Base-by-base conservation (phyloP, 257 asterid genomes). In the Parsonsia alboflavescens region DNA sequence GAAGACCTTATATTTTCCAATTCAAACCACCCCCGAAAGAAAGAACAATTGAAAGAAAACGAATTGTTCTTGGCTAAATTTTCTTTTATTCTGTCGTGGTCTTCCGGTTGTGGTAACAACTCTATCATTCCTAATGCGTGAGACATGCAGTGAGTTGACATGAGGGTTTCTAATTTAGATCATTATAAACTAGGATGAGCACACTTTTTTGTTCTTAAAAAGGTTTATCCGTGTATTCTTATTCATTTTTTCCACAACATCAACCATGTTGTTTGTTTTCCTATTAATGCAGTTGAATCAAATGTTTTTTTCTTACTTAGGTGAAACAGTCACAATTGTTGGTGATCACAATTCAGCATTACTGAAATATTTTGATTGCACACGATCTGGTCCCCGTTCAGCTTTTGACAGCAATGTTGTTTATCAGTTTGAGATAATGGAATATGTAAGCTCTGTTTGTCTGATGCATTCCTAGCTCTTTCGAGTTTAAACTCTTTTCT, bases 351-450 rank as follows among this genome's bases (percentile, higher is more conserved):
- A 94, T 82, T 90, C 97, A 72, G 88, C 89, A 62, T 82, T 94
- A 50, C 76, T 94, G 86, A 94, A 85, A 78, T 94, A 84, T 76
- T 94, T 92, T 78, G 99, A 94, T 69, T 92, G 97, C 91, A 92
- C 99, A 17, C 88, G 99, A 77, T 90, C 99, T 76, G 99, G 99
- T 76, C 99, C 99, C 77, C 99, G 99, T 76, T 94, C 99, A 21
- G 99, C 99, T 69, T 94, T 94, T 74, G 99, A 94, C 83, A 77
- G 85, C 86, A 89, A 94, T 79, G 98, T 94, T 81, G 98, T 94
- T 80, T 90, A 86, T 86, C 99, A 94, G 75, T 94, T 88, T 87
- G 99, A 95, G 86, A 88, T 90, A 76, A 95, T 95, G 99, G 98
- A 95, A 90, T 88, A 92, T 79, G 99, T 95, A 92, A 92, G 99